Percentiles rank a stretch among this genome's conserved stretches.
These are phyloP conservation scores for Auricularia heimuer DNA, from an alignment of 768 basidiomycete species.

Conservation along the genomic window DNA sequence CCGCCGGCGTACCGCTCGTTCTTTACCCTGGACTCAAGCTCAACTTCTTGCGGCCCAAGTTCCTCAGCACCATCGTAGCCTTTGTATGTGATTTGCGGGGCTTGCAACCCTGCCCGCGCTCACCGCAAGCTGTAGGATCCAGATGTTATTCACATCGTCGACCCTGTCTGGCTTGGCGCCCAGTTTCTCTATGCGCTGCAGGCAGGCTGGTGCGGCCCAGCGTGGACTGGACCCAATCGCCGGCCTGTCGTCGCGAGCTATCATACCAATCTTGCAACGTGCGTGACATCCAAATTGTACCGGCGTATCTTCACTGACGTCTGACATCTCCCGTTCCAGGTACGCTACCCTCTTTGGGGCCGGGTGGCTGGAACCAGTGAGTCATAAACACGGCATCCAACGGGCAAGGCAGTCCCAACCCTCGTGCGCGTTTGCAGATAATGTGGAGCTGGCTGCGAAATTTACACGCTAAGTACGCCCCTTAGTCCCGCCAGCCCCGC, in stretches of 20 bases:
- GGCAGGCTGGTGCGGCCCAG: conserved; percentile 26
- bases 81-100: conserved; percentile 14
- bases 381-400: not conserved
- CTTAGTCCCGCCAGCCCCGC: not conserved
- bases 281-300: conserved; percentile 11
- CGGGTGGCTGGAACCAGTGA: conserved; percentile 21
- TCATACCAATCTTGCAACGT: conserved; percentile 27
- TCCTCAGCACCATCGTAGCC: conserved; percentile 24
- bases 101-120: not conserved
- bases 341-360: conserved; percentile 33
- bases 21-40: conserved; percentile 29
- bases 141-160: conserved; percentile 34
- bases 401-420: not conserved
- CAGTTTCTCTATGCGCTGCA: conserved; percentile 31
- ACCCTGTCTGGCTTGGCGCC: conserved; percentile 38
- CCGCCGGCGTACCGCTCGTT: conserved; percentile 27
- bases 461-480: conserved; percentile 21
- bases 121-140: conserved; percentile 16
- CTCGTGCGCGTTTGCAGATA: conserved; percentile 11
- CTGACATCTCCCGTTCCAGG: conserved; percentile 7
- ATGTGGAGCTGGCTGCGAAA: conserved; percentile 29
- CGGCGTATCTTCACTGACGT: not conserved
- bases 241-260: conserved; percentile 28
- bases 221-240: conserved; percentile 3
- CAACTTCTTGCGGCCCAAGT: conserved; percentile 33